Conservation (phyloP, 2,329 filamentous ascomycete species). For the Phaeomoniella chlamydospora region DNA sequence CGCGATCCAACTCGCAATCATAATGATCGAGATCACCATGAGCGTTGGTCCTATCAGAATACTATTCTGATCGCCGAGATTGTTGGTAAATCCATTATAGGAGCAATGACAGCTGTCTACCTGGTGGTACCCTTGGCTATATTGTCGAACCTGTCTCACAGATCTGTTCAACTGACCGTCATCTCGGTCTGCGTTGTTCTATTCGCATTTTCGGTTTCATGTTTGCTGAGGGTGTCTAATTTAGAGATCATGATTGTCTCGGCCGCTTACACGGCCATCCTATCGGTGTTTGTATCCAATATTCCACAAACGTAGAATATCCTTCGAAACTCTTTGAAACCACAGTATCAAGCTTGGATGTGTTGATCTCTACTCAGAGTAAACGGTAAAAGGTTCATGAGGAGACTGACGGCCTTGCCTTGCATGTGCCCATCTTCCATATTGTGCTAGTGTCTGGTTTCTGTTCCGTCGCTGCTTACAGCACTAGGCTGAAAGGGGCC, state of each 20-base stretch:
- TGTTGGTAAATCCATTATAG: conserved; percentile 9
- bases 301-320: background rate
- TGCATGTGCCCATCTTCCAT: no score
- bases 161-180: conserved; percentile 7
- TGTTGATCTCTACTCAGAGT: no score
- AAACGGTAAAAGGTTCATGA: no score
- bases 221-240: conserved; percentile 11
- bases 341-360: no score
- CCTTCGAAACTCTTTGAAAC: no score
- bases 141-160: conserved; percentile 8
- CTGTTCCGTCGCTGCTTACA: no score
- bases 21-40: conserved; percentile 2
- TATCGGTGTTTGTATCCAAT: conserved; percentile 3
- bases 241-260: conserved; percentile 13
- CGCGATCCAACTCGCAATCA: background rate
- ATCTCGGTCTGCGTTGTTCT: conserved; percentile 9
- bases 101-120: conserved; percentile 10
- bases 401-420: no score
- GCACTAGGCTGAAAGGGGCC: no score
- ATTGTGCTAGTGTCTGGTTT: no score
- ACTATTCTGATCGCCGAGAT: conserved; percentile 11
- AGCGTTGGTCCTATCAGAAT: conserved; percentile 11
- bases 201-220: conserved; percentile 10
- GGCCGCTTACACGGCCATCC: conserved; percentile 11
- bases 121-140: conserved; percentile 10